Conservation (phyloP, 805 yeast genomes). For the Saccharomycopsis javanensis region DNA sequence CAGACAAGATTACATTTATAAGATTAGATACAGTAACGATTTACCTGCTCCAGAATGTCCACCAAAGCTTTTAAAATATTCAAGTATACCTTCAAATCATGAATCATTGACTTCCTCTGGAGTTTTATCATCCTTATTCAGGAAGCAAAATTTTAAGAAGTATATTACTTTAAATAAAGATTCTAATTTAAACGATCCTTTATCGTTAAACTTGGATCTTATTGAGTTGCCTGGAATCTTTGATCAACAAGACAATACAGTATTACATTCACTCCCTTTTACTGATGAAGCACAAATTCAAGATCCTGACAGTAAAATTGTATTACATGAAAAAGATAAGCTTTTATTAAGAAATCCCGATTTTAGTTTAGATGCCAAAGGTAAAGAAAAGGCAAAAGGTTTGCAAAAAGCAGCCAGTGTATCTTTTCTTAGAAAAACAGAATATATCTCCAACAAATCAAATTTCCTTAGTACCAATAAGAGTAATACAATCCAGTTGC, state of each 20-base stretch:
- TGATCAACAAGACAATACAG: slow-evolving; percentile 45
- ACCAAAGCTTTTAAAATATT: slow-evolving; percentile 66
- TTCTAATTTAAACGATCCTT: slow-evolving; percentile 32
- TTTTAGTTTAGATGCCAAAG: slow-evolving; percentile 1
- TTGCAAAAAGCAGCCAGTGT: slow-evolving; percentile 27
- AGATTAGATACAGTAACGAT: slow-evolving; percentile 72
- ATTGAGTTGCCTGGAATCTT: slow-evolving; percentile 56
- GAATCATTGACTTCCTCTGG: slow-evolving; percentile 41
- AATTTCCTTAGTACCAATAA: slow-evolving; percentile 14
- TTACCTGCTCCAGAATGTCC: slow-evolving; percentile 91
- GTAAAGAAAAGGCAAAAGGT: slow-evolving; percentile 21
- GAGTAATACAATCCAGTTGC: not conserved
- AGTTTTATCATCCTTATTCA: slow-evolving; percentile 59
- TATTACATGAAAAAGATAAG: slow-evolving; percentile 70
- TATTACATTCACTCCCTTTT: slow-evolving; percentile 27
- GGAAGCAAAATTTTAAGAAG: slow-evolving; percentile 62
- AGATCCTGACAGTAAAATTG: slow-evolving; percentile 24
- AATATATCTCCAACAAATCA: slow-evolving; percentile 61
- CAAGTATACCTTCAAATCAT: slow-evolving; percentile 29
- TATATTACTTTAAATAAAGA: slow-evolving; percentile 50
- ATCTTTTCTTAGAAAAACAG: slow-evolving; percentile 88
- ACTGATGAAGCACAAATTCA: slow-evolving; percentile 21
- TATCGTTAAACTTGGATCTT: slow-evolving; percentile 74
- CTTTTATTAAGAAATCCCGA: slow-evolving; percentile 71
- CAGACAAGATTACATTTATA: slow-evolving; percentile 75